Base-by-base conservation (phyloP, 1,284 basidiomycete species). In the Apiotrichum gracile region DNA sequence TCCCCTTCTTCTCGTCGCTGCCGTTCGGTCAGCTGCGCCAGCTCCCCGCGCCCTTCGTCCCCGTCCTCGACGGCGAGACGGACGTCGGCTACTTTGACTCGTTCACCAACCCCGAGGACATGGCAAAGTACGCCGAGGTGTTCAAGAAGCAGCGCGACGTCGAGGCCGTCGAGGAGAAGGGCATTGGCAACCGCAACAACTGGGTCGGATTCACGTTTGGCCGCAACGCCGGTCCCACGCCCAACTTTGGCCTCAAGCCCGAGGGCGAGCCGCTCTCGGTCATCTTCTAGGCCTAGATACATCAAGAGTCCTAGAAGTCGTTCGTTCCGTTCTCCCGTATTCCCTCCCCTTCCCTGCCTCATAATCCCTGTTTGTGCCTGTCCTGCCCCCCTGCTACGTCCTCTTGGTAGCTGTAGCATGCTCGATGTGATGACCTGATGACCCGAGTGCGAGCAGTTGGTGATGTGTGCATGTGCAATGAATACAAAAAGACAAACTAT, bases 81-180 rank as follows among this genome's bases (percentile, higher is more conserved):
- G 96, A 97, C 72, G 93, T 93, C 1, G 94, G 93, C 13, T 98
- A 98, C 78, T 99, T 97, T 79, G 96, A 99, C 74, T 92, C 97
- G 73, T 98, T 97, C 74, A 86, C 86, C 25, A 87, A 83, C 24
- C 79, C 82, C 9, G 91, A 93, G 62, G 96, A 99, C 72, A 97
- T 98, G 92, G 92, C 91, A 45, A 97, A 98, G 78, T 94, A 93
- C 68, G 87, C 89, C 33, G 96, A 99, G 75, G 96, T 99, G 8
- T 85, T 89, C 75, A 96, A 97, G 78, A 99, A 98, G 77, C 92
- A 97, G 77, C 80, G 79, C 66, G 92, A 96, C 71, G 93, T 99
- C 39, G 94, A 97, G 47, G 82, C 82, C 49, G 89, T 97, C 25
- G 83, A 82, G 71, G 93, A 97, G 78, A 88, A 87, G 70, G 88